A percentile compares a stretch with the other conserved stretches of the same genome.
Conservation (phyloP, 1,139 yeast genomes). For the Pichia sp. region DNA sequence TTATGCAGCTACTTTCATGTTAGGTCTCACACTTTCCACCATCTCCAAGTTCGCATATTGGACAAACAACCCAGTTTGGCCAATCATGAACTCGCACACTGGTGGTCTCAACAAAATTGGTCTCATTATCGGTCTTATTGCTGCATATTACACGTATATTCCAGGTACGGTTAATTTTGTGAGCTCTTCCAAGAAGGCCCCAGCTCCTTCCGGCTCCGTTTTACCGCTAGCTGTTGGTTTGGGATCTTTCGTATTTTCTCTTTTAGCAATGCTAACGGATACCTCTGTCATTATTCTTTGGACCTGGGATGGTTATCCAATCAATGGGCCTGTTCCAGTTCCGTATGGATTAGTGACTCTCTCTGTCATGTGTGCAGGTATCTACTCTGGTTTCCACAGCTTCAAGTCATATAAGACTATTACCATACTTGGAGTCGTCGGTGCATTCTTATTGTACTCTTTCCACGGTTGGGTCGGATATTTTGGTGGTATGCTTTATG, state of each 20-base stretch:
- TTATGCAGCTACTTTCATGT: constrained; percentile 53
- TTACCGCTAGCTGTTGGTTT: constrained; percentile 60
- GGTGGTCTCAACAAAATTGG: constrained; percentile 85
- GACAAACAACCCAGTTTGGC: constrained; percentile 95
- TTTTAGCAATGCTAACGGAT: constrained; percentile 73
- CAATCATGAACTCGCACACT: constrained; percentile 76
- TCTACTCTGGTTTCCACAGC: constrained; percentile 36
- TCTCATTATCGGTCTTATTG: constrained; percentile 54
- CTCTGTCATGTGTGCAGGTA: constrained; percentile 52
- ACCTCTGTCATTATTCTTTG: constrained; percentile 79
- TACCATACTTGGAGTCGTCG: constrained; percentile 35
- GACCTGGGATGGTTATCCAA: constrained; percentile 94
- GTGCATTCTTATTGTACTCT: constrained; percentile 43
- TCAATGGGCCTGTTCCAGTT: constrained; percentile 80
- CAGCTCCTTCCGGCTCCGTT: constrained; percentile 2
- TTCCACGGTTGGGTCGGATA: constrained; percentile 77
- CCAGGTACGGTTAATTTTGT: constrained; percentile 11
- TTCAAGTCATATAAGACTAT: constrained; percentile 11
- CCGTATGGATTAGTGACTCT: constrained; percentile 78
- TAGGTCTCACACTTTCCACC: constrained; percentile 71
- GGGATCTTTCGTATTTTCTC: constrained; percentile 67
- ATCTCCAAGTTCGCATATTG: constrained; percentile 67
- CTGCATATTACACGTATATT: constrained; percentile 48
- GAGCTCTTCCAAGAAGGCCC: neutral
- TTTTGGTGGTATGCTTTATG: constrained; percentile 63